Evolutionary conservation across 2,329 filamentous ascomycete genomes (phyloP), one percentile per base, ranked within the genome.

Genomic region (Trichoderma cornu-damae): DNA sequence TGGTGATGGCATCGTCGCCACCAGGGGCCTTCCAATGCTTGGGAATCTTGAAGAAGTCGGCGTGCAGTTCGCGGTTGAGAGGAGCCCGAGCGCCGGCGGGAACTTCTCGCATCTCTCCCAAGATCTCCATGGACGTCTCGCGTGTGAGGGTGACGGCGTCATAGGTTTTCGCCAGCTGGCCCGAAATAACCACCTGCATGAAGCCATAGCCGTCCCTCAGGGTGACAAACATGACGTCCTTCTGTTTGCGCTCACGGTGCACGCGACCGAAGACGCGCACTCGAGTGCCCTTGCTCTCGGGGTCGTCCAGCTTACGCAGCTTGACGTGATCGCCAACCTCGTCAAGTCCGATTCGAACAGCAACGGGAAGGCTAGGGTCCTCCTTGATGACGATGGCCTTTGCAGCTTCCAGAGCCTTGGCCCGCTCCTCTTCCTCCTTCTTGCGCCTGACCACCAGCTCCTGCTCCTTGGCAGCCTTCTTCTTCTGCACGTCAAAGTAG

Each of bases 1-100:
- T 96, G 79, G 90, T 94, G 70, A 96, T 91, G 67, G 92, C 89
- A 62, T 96, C 92, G 61, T 93, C 89, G 66, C 90, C 92, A 61
- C 90, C 88, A 37, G 90, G 88, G 38, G 92, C 90, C 66, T 85
- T 82, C 67, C 85, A 59, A 46, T 59, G 58, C 46, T 59, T 88
- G 60, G 89, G 85, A 66, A 96, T 83, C 70, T 84, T 82, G 79
- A 88, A 96, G 79, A 86, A 96, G 74, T 96, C 92, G 65, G 89
- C 92, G 68, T 93, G 90, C 49, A 96, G 80, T 74, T 96, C 92
- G 62, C 93, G 89, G 79, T 87, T 79, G 75, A 90, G 85, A 48
- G 90, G 90, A 1, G 92, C 92, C 59, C 87, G 84, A 61, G 87
- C 84, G 56, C 89, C 89, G 22, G 82, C 81, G 8, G 88, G 92